Evolutionary conservation across 352 stramenopile species (phyloP), one percentile per base, ranked within the genome.

Genomic region (Pythium brassicae): DNA sequence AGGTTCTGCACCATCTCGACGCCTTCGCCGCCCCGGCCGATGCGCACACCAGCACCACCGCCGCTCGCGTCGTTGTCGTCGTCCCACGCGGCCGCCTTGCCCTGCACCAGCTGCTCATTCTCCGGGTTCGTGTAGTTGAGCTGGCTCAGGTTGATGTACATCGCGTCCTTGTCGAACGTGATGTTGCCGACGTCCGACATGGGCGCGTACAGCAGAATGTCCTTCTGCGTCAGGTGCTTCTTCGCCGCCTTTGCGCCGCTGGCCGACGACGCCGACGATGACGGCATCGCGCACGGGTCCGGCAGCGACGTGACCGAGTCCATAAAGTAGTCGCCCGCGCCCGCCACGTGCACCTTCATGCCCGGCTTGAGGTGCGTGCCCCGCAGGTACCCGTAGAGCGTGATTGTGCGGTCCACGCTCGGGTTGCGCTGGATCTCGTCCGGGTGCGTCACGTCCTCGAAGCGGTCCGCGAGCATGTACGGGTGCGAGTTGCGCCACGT

Each of bases 401-500:
- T 97, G 32, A 99, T 80, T 50, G 87, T 94, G 37, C 96, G 89
- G 60, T 98, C 92, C 40, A 90, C 87, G 22, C 89, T 71, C 35
- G 86, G 72, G 72, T 99, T 94, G 22, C 92, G 89, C 60, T 98
- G 87, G 52, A 99, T 83, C 43, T 95, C 72, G 53, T 97, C 90
- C 0, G 95, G 94, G 63, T 97, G 80, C 2, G 97, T 99, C 23
- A 99, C 95, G 70, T 99, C 97, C 63, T 99, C 90, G 51, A 97
- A 92, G 15, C 98, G 88, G 73, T 99, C 98, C 8, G 97, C 95
- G 3, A 99, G 67, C 63, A 99, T 81, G 74, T 99, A 99, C 26
- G 97, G 95, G 69, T 99, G 98, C n/a, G 96, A 97, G 74, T 99
- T 99, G 14, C 97, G 83, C 98, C 98, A 99, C 43, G 96, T 89